Conservation (phyloP, 2,329 filamentous ascomycete genomes). For the Pseudopyrenochaeta lycopersici region DNA sequence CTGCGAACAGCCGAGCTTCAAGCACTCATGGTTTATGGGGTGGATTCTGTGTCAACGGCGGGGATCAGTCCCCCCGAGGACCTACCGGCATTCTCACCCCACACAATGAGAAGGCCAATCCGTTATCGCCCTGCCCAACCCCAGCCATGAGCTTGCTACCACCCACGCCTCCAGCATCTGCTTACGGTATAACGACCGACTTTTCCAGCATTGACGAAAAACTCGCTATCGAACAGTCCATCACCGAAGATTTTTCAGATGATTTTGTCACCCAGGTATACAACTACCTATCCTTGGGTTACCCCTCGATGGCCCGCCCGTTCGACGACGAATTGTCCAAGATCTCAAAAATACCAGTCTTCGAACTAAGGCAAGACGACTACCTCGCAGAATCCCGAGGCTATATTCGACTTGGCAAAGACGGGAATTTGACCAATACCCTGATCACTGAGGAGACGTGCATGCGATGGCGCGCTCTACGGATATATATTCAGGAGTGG, state of each 20-base stretch:
- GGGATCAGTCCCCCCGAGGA: conserved; percentile 50
- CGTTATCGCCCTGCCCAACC: conserved; percentile 52
- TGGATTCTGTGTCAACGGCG: conserved; percentile 68
- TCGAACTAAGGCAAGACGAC: conserved; percentile 78
- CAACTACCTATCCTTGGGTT: conserved; percentile 94
- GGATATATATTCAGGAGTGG: conserved; percentile 88
- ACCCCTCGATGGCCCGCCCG: conserved; percentile 81
- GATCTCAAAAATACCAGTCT: conserved; percentile 75
- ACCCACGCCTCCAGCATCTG: conserved; percentile 49
- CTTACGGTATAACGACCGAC: conserved; percentile 32
- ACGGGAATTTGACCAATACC: conserved; percentile 59
- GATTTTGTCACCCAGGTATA: conserved; percentile 93
- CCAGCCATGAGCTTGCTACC: conserved; percentile 42
- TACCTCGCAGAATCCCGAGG: conserved; percentile 70
- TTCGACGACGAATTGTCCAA: conserved; percentile 88
- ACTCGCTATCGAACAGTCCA: conserved; percentile 55
- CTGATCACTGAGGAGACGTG: conserved; percentile 63
- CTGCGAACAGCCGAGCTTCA: conserved; percentile 55
- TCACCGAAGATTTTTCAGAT: conserved; percentile 77
- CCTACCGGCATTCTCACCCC: conserved; percentile 63
- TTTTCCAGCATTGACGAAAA: conserved; percentile 55
- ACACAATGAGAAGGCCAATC: conserved; percentile 50
- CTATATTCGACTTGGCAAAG: conserved; percentile 69
- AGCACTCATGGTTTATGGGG: conserved; percentile 77
- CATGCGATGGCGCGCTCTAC: conserved; percentile 83